phyloP scores from a whole-genome alignment of 78 protist genomes.

The Isochrysis galbana region DNA sequence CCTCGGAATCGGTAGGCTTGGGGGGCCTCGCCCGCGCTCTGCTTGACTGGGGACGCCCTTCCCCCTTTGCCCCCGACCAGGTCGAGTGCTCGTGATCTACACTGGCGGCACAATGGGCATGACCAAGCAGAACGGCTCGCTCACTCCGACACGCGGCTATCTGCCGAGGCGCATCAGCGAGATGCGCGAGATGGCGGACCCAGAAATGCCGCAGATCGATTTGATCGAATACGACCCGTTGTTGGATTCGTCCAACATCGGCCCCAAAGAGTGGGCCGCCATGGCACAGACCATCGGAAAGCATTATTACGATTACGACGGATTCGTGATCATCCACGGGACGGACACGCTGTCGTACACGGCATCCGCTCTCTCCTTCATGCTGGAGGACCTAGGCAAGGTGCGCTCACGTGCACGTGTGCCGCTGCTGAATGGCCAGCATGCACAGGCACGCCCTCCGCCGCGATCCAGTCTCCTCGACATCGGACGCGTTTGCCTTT shows the following conservation, averaged over 20 bases:
- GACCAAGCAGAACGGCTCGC: constrained; percentile 40
- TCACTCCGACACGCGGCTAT: not conserved
- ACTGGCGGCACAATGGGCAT: constrained; percentile 77
- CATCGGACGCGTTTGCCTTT: too few species aligned
- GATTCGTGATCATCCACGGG: constrained; percentile 80
- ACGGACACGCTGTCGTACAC: constrained; percentile 86
- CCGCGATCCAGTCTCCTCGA: too few species aligned
- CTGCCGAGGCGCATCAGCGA: not conserved
- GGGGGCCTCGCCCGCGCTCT: too few species aligned
- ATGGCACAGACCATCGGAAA: constrained; percentile 57
- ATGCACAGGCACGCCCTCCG: too few species aligned
- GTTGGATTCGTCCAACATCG: constrained; percentile 81
- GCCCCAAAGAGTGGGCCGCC: constrained; percentile 38
- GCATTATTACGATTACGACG: constrained; percentile 59
- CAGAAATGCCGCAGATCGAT: constrained; percentile 42
- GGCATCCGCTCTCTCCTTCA: constrained; percentile 76
- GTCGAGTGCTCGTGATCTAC: constrained; percentile 64
- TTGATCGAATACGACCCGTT: constrained; percentile 76
- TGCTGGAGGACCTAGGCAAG: constrained; percentile 69
- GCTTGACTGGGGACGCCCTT: too few species aligned
- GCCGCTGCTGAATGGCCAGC: too few species aligned
- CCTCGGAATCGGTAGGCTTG: too few species aligned
- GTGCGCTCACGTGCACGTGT: too few species aligned
- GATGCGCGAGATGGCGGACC: not conserved
- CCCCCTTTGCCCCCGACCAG: too few species aligned